These are phyloP conservation scores for Abelmoschus esculentus DNA, from an alignment of 345 rosid species.

Conservation along the genomic window DNA sequence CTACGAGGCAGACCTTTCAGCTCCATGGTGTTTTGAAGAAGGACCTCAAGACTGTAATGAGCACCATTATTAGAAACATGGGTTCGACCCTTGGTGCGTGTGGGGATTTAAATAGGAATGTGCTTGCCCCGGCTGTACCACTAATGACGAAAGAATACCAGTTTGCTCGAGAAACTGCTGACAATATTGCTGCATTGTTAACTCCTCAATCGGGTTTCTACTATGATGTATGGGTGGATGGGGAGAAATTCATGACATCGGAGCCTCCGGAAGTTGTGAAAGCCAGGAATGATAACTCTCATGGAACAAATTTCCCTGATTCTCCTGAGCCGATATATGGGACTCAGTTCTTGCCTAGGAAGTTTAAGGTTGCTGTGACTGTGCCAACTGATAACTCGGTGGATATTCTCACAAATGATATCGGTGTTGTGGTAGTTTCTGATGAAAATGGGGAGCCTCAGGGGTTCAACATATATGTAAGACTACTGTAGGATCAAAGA, in stretches of 20 bases:
- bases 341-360: slow-evolving; percentile 93
- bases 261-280: slow-evolving; percentile 89
- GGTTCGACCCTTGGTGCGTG: slow-evolving; percentile 98
- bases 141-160: slow-evolving; percentile 57
- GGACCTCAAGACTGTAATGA: slow-evolving; percentile 91
- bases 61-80: slow-evolving; percentile 70
- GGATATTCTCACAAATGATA: slow-evolving; percentile 87
- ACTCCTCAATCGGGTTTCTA: slow-evolving; percentile 96
- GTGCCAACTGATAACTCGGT: slow-evolving; percentile 93
- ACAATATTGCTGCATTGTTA: slow-evolving; percentile 81
- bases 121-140: slow-evolving; percentile 94
- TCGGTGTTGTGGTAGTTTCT: slow-evolving; percentile 75
- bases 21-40: slow-evolving; percentile 93
- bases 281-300: slow-evolving; percentile 90
- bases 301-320: slow-evolving; percentile 91
- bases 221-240: slow-evolving; percentile 99
- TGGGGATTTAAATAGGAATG: slow-evolving; percentile 96
- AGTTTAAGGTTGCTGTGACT: slow-evolving; percentile 90
- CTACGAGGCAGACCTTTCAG: slow-evolving; percentile 96
- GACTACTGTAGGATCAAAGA: slow-evolving; percentile 14
- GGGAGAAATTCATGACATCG: slow-evolving; percentile 77
- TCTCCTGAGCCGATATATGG: slow-evolving; percentile 97
- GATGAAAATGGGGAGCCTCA: slow-evolving; percentile 83
- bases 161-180: slow-evolving; percentile 87
- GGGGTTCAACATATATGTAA: slow-evolving; percentile 86